Evolutionary conservation across 106 monocot species (phyloP).

Genomic region (Dendrobium chrysotoxum): DNA sequence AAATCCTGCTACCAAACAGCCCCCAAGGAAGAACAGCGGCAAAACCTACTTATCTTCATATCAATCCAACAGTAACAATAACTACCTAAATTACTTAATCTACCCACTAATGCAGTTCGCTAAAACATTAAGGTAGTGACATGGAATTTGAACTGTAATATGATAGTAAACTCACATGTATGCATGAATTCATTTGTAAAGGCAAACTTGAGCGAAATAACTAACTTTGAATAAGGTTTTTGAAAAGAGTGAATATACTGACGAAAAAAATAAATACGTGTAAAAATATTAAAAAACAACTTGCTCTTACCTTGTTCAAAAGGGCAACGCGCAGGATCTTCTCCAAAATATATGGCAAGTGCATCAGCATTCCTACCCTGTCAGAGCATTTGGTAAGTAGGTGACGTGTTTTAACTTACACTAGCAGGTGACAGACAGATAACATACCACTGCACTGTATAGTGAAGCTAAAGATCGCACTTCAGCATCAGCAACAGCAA

Average conservation of each 20-base stretch:
- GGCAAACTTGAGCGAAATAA: not conserved
- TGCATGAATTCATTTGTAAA: not conserved
- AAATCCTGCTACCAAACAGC: no score
- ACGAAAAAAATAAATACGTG: not conserved
- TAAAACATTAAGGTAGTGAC: no score
- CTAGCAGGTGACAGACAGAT: not conserved
- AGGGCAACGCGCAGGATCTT: conserved; percentile 57
- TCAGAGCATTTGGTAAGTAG: conserved; percentile 2
- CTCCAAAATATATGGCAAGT: conserved; percentile 46
- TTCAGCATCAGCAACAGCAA: conserved; percentile 52
- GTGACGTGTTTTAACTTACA: not conserved
- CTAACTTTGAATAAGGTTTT: not conserved
- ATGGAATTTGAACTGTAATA: no score
- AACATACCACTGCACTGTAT: conserved; percentile 65
- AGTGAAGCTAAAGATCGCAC: conserved; percentile 49
- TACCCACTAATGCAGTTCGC: no score
- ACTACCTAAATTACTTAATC: no score
- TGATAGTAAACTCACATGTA: no score
- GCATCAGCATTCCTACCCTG: conserved; percentile 70
- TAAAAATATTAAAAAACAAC: no score
- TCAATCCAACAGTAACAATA: no score
- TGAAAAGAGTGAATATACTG: not conserved
- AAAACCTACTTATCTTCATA: no score
- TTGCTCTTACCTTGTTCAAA: conserved; percentile 54
- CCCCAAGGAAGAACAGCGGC: no score